These are phyloP conservation scores for Melanogaster broomeanus DNA, from an alignment of 768 basidiomycete species.

Conservation along the genomic window DNA sequence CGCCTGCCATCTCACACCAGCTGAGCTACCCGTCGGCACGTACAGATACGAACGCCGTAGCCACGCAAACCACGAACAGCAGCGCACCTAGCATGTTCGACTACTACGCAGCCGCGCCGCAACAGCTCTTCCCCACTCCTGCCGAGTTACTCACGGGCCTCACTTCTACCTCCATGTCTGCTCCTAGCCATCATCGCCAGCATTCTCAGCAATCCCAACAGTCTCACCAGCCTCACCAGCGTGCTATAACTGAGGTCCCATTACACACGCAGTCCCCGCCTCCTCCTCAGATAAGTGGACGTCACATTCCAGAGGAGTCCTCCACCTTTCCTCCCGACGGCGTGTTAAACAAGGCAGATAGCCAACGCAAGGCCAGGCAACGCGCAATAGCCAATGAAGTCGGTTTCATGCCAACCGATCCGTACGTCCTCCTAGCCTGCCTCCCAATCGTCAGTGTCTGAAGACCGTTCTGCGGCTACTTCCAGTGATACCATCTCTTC, in stretches of 20 bases:
- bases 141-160: slow-evolving; percentile 59
- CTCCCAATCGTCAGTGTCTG: neutral
- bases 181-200: neutral
- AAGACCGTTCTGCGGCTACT: neutral
- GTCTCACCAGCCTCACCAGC: no score
- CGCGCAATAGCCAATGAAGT: slow-evolving; percentile 57
- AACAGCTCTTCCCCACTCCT: slow-evolving; percentile 61
- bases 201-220: no score
- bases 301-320: slow-evolving; percentile 12
- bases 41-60: neutral
- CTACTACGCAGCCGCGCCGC: slow-evolving; percentile 22
- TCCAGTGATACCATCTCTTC: slow-evolving; percentile 73
- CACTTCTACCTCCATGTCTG: neutral
- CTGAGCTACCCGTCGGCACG: slow-evolving; percentile 13
- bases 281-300: slow-evolving; percentile 5
- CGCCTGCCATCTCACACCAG: slow-evolving; percentile 10
- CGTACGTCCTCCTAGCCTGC: slow-evolving; percentile 41
- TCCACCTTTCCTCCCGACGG: neutral
- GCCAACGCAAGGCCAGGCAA: slow-evolving; percentile 57
- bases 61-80: neutral
- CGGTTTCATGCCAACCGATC: slow-evolving; percentile 61
- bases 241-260: slow-evolving; percentile 2
- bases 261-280: slow-evolving; percentile 9
- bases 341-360: slow-evolving; percentile 39
- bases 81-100: slow-evolving; percentile 14